A percentile compares a stretch with the other conserved stretches of the same genome.
phyloP scores from a whole-genome alignment of 139 green algal species.

The Chlorella vulgaris region DNA sequence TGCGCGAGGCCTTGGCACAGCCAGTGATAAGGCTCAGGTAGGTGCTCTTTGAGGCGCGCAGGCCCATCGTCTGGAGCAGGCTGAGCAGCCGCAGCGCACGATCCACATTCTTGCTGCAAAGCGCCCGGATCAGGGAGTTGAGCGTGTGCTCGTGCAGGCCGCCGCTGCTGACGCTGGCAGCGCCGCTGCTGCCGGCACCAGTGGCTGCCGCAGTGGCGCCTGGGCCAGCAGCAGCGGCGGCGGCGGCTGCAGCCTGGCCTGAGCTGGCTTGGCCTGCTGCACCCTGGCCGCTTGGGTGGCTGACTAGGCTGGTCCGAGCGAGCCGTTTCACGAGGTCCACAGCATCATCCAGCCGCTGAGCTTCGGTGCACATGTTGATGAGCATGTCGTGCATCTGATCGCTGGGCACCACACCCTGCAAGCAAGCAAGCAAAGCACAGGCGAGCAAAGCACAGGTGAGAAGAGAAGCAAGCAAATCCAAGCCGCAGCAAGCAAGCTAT shows the following conservation, averaged over 20 bases:
- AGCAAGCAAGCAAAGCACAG: not conserved
- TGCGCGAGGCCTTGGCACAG: conserved; percentile 43
- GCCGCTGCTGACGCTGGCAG: not conserved
- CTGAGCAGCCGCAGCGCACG: conserved; percentile 61
- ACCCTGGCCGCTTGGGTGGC: not conserved
- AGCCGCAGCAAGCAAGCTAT: too few species aligned
- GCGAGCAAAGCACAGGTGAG: not conserved
- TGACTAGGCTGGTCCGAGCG: conserved; percentile 44
- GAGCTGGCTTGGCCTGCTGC: too few species aligned
- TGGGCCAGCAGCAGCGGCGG: not conserved
- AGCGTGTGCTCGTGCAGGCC: conserved; percentile 52
- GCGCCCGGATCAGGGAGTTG: conserved; percentile 55
- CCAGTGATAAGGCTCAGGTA: conserved; percentile 48
- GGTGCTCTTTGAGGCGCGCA: conserved; percentile 39
- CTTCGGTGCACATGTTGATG: conserved; percentile 52
- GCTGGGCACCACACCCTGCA: conserved; percentile 49
- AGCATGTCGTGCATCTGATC: conserved; percentile 70
- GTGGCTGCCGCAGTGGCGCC: not conserved
- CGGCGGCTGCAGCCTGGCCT: not conserved
- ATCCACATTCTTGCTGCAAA: conserved; percentile 30
- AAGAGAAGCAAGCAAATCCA: not conserved
- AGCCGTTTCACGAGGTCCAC: conserved; percentile 67
- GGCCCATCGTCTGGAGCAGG: conserved; percentile 47
- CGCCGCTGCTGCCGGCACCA: not conserved
- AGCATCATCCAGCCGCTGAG: conserved; percentile 60